Evolutionary conservation across 2,329 filamentous ascomycete genomes (phyloP), one percentile per base, ranked within the genome.

Genomic region (Penicillium paneum): DNA sequence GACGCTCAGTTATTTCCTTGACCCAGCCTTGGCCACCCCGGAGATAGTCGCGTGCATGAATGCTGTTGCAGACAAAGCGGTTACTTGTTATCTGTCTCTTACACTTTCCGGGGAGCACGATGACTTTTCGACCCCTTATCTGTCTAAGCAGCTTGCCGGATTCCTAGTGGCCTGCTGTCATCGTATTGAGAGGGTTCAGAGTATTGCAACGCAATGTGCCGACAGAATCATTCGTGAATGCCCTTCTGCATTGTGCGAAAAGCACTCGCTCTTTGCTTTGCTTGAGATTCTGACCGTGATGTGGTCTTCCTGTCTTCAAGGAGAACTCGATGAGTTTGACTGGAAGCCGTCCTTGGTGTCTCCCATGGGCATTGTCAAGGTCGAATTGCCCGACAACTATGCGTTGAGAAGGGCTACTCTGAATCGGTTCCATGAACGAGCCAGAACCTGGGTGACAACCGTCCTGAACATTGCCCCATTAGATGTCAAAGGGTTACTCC

Each of bases 361-460:
- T 1, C 75, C 81, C 1, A 84, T 89, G 59, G 91, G 89, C 12
- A 84, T 88, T 39, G 89, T 99, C 21, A 86, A 85, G 0, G 83
- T 99, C 21, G 88, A 96, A 67, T 80, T 99, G n/a, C 96, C 94
- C 1, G 94, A 99, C 71, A 90, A 97, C 71, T 96, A 95, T 67
- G 80, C 82, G 3, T 88, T 94, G 68, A 85, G 95, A 49, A 87
- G 87, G 61, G 82, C 81, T 53, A 99, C 94, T 0, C 77, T 99
- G 45, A 86, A 90, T 56, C 82, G 81, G 19, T 82, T 99, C 29
- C 85, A 95, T 68, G 85, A 83, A 57, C 86, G 84, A 62, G 91
- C 92, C 32, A 89, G 85, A 61, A 74, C 74, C 4, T 99, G 94
- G 94, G 87, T 99, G 0, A 85, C 83, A 19, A 78, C 83, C 31